These are phyloP conservation scores for Helotiales sp. DNA, from an alignment of 2,329 filamentous ascomycete species.

Conservation along the genomic window DNA sequence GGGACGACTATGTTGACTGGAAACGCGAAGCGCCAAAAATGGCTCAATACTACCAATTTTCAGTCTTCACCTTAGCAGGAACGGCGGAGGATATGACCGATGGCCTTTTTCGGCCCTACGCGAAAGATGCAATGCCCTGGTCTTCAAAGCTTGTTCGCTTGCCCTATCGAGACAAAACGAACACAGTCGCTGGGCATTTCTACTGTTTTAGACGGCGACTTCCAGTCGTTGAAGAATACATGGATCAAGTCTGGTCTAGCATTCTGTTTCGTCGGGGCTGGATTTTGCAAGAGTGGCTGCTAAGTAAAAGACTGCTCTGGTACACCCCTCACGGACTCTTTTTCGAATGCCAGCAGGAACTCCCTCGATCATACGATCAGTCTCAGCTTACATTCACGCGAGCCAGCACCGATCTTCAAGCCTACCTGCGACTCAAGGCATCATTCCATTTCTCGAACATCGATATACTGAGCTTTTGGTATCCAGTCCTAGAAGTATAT, in stretches of 20 bases:
- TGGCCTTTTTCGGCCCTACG: background rate
- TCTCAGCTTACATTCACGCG: background rate
- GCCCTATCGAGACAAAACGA: slow-evolving; percentile 6
- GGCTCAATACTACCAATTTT: slow-evolving; percentile 19
- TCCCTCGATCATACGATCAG: slow-evolving; percentile 1
- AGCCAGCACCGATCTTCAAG: slow-evolving; percentile 2
- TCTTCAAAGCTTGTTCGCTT: slow-evolving; percentile 13
- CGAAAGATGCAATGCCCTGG: slow-evolving; percentile 1
- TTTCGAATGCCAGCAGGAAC: slow-evolving; percentile 14
- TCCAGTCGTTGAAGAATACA: slow-evolving; percentile 2
- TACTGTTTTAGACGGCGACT: slow-evolving; percentile 6
- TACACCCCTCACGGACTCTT: slow-evolving; percentile 16
- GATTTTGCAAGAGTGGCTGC: slow-evolving; percentile 20
- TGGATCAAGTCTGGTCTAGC: slow-evolving; percentile 1
- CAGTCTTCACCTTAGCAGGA: slow-evolving; percentile 14
- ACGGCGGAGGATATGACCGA: background rate
- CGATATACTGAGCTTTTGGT: slow-evolving; percentile 10
- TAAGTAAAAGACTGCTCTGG: slow-evolving; percentile 15
- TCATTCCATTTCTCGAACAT: slow-evolving; percentile 9
- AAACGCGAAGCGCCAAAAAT: slow-evolving; percentile 16
- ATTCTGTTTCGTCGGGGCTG: slow-evolving; percentile 14
- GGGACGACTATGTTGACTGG: slow-evolving; percentile 18
- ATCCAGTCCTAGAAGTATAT: slow-evolving; percentile 8
- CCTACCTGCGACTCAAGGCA: slow-evolving; percentile 7
- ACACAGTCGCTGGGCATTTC: background rate